Evolutionary conservation across 2,329 filamentous ascomycete genomes (phyloP), one percentile per base, ranked within the genome.

Genomic region (Phyllosticta ampelicida): DNA sequence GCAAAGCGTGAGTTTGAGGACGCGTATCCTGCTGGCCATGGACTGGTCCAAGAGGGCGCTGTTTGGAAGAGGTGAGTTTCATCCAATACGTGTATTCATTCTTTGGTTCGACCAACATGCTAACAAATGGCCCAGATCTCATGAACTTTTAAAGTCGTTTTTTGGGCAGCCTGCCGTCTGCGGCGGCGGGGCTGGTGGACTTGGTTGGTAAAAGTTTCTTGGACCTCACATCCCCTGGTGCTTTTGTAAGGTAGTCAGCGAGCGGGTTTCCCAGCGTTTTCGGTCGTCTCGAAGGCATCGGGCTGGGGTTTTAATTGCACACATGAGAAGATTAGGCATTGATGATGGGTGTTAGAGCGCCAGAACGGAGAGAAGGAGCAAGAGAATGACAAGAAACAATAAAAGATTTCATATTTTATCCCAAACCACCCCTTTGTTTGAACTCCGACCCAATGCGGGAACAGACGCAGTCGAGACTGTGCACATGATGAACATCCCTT

Each of bases 1-100:
- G 11, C 90, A 99, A 78, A 96, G 90, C 68, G 94, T 99, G 53
- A 96, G 91, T 73, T 80, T 97, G 60, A 79, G 94, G 64, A 99
- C 94, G 23, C 83, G 92, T 62, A 82, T 90, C 63, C 74, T 99
- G 67, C 78, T 99, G 73, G 90, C 90, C 18, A 96, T 99, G 94
- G 94, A 99, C 72, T 99, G 94, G 94, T 86, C 84, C n/a, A 99
- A 97, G 82, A 81, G 95, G 70, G 89, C 90, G 11, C 74, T 99
- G 20, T 99, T 99, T 76, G 94, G 94, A 64, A 82, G 94, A 85
- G 94, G 92, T 96, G 75, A 77, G 86, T 77, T 59, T 51, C 56
- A 29, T n/a, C 19, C 18, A 48, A 11, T 18, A 16, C 18, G 51
- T 55, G 50, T 16, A 53, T 58, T n/a, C 19, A 9, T 29, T 16